Conservation (phyloP, 1,284 basidiomycete species). For the Coriolopsis trogii region DNA sequence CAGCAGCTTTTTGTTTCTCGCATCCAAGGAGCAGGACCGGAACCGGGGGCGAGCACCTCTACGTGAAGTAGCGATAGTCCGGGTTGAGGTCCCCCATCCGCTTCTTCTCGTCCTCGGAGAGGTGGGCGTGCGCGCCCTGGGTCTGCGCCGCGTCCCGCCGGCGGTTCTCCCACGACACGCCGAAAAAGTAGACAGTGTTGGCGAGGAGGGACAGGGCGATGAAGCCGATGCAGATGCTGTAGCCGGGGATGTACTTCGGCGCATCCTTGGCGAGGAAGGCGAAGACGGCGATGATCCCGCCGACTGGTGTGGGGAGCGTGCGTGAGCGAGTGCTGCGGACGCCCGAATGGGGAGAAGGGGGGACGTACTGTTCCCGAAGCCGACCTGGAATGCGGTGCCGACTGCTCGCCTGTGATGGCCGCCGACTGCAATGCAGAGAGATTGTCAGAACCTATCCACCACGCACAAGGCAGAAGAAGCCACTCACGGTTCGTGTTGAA, state of each 20-base stretch:
- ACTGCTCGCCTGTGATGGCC: slow-evolving; percentile 33
- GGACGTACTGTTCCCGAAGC: slow-evolving; percentile 33
- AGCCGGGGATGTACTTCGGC: slow-evolving; percentile 33
- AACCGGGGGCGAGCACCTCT: background rate
- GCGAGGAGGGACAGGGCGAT: slow-evolving; percentile 31
- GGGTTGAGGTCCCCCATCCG: slow-evolving; percentile 28
- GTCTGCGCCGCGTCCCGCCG: slow-evolving; percentile 25
- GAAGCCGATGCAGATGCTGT: slow-evolving; percentile 35
- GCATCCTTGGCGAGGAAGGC: slow-evolving; percentile 36
- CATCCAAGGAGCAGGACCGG: too few relatives aligned
- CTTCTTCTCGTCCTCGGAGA: slow-evolving; percentile 33
- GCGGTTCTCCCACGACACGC: slow-evolving; percentile 30
- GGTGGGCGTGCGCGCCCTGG: slow-evolving; percentile 18
- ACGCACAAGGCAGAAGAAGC: background rate
- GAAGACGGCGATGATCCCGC: slow-evolving; percentile 36
- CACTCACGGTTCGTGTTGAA: slow-evolving; percentile 36
- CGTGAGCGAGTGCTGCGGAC: background rate
- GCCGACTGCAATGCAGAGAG: slow-evolving; percentile 22
- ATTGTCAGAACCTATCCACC: background rate
- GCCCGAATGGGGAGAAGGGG: too few relatives aligned
- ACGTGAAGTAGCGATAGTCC: slow-evolving; percentile 25
- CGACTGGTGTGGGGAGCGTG: slow-evolving; percentile 24
- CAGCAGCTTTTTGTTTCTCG: too few relatives aligned
- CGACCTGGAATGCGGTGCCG: slow-evolving; percentile 35
- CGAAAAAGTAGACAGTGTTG: slow-evolving; percentile 28